phyloP scores from a whole-genome alignment of 495 filamentous ascomycete species.

The Penicillium daleae region DNA sequence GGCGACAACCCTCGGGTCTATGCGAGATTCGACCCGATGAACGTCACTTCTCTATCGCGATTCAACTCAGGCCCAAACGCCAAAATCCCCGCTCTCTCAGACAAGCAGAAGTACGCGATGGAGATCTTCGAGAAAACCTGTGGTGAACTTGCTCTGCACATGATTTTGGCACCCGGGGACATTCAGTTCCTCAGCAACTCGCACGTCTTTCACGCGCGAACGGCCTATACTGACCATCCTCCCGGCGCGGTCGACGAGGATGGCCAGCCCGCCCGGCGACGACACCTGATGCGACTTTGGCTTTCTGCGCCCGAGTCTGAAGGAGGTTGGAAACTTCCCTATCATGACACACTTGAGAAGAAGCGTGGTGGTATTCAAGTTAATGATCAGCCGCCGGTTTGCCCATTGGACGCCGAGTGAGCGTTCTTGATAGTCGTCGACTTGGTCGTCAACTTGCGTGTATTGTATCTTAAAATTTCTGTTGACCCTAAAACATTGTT shows the following conservation, averaged over 20 bases:
- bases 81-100: conserved; percentile 63
- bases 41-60: conserved; percentile 61
- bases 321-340: conserved; percentile 80
- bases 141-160: conserved; percentile 64
- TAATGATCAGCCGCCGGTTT: conserved; percentile 64
- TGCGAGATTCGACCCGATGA: conserved; percentile 66
- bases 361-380: conserved; percentile 85
- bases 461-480: too few relatives aligned
- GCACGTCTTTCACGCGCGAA: conserved; percentile 68
- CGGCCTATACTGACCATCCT: conserved; percentile 64
- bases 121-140: conserved; percentile 66
- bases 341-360: conserved; percentile 70
- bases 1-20: conserved; percentile 46
- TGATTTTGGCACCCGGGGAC: conserved; percentile 73
- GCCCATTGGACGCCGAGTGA: conserved; percentile 69
- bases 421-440: neutral
- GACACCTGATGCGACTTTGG: conserved; percentile 80
- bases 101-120: conserved; percentile 62
- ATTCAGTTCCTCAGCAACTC: conserved; percentile 71
- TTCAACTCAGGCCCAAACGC: conserved; percentile 57
- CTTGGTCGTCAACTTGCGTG: neutral
- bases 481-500: too few relatives aligned
- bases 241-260: conserved; percentile 38
- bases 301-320: conserved; percentile 73
- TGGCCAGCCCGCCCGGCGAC: conserved; percentile 51